A percentile compares a stretch with the other conserved stretches of the same genome.
Evolutionary conservation across 768 basidiomycete species (phyloP).

Genomic region (Postia placenta): DNA sequence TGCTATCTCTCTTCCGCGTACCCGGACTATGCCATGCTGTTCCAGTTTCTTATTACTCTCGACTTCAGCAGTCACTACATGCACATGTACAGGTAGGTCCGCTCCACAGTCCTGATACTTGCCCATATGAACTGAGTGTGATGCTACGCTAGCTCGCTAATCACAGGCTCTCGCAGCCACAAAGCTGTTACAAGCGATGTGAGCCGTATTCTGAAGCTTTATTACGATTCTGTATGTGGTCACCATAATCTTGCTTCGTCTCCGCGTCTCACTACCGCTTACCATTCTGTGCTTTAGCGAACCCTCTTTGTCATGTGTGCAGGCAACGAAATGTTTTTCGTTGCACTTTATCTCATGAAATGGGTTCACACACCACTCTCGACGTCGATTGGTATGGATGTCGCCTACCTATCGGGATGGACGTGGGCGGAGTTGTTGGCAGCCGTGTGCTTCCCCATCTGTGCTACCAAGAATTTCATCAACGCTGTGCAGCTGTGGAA

Average conservation of each 20-base stretch:
- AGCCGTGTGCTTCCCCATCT: constrained; percentile 56
- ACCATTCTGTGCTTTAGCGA: constrained; percentile 36
- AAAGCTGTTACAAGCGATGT: constrained; percentile 91
- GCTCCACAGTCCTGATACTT: background rate
- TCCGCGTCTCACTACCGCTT: background rate
- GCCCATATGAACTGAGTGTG: constrained; percentile 5
- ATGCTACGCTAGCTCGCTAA: constrained; percentile 65
- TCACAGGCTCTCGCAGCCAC: constrained; percentile 90
- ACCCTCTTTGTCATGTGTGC: constrained; percentile 92
- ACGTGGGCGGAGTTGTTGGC: constrained; percentile 81
- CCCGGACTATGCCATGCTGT: constrained; percentile 74
- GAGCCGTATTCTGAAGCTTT: constrained; percentile 83
- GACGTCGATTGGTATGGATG: constrained; percentile 24
- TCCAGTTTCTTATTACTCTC: constrained; percentile 93
- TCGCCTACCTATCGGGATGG: constrained; percentile 30
- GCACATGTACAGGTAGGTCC: constrained; percentile 95
- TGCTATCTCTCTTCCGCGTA: constrained; percentile 92
- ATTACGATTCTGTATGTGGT: constrained; percentile 82
- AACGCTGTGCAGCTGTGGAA: constrained; percentile 98
- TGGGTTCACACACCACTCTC: constrained; percentile 73
- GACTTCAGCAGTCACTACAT: constrained; percentile 99
- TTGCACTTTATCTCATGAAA: constrained; percentile 89
- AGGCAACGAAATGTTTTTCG: constrained; percentile 93
- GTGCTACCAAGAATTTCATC: constrained; percentile 87
- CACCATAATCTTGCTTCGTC: background rate